These are phyloP conservation scores for Xylaria sp. DNA, from an alignment of 2,329 filamentous ascomycete genomes.

Conservation along the genomic window DNA sequence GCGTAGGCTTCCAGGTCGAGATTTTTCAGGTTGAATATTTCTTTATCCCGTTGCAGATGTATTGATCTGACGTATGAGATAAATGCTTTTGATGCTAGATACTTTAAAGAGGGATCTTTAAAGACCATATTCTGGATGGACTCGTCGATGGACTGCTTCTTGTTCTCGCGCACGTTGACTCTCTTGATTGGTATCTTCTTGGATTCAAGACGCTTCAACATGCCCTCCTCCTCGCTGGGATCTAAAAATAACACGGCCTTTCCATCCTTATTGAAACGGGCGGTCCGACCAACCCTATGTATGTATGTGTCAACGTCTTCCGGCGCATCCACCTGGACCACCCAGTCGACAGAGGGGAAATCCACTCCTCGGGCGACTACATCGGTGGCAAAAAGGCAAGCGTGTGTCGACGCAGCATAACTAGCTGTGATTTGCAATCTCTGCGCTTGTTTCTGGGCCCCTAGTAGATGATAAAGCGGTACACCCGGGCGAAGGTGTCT, in stretches of 20 bases:
- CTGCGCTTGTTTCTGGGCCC: conserved; percentile 83
- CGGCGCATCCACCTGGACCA: conserved; percentile 97
- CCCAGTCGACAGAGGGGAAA: conserved; percentile 97
- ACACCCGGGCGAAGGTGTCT: conserved; percentile 94
- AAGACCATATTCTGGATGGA: conserved; percentile 96
- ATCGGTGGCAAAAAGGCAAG: conserved; percentile 94
- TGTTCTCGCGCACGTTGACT: conserved; percentile 88
- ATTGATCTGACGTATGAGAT: conserved; percentile 88
- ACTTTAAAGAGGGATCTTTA: conserved; percentile 92
- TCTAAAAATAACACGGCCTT: conserved; percentile 91
- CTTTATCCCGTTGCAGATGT: conserved; percentile 86
- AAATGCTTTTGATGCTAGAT: conserved; percentile 95
- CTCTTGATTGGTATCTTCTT: conserved; percentile 90
- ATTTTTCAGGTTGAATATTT: conserved; percentile 85
- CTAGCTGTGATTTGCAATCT: conserved; percentile 87
- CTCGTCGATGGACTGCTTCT: conserved; percentile 85
- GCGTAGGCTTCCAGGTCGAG: conserved; percentile 89
- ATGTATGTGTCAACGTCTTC: conserved; percentile 99
- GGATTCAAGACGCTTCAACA: conserved; percentile 83
- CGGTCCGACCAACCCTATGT: conserved; percentile 61
- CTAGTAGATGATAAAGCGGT: conserved; percentile 83
- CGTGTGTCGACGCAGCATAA: conserved; percentile 82
- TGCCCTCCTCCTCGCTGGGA: conserved; percentile 91
- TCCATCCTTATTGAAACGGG: conserved; percentile 80
- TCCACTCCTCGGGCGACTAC: conserved; percentile 94